phyloP scores from a whole-genome alignment of 495 filamentous ascomycete genomes.

The Chaetomium cochliodes region DNA sequence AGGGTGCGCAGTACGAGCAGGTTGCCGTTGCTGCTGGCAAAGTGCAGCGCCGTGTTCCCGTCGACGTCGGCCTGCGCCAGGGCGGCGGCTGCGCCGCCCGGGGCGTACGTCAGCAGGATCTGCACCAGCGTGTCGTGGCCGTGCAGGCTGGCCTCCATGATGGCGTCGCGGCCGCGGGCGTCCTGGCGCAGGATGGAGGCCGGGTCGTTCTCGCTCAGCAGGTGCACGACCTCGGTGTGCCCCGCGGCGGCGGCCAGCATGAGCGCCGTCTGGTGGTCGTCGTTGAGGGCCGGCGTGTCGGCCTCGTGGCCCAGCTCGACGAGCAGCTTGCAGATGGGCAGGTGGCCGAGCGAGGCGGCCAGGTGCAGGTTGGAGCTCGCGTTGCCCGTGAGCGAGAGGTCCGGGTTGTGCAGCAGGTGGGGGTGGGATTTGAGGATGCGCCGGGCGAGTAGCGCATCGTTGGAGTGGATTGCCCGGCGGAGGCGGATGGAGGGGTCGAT shows the following conservation, averaged over 20 bases:
- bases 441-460: slow-evolving; percentile 66
- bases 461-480: slow-evolving; percentile 68
- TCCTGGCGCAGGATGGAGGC: slow-evolving; percentile 53
- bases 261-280: slow-evolving; percentile 68
- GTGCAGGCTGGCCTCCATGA: slow-evolving; percentile 55
- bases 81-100: slow-evolving; percentile 48
- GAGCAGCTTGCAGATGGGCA: slow-evolving; percentile 57
- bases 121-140: slow-evolving; percentile 60
- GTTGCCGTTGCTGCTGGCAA: slow-evolving; percentile 63
- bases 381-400: slow-evolving; percentile 52
- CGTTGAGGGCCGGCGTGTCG: slow-evolving; percentile 63
- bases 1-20: slow-evolving; percentile 70
- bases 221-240: slow-evolving; percentile 60
- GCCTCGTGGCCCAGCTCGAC: slow-evolving; percentile 57
- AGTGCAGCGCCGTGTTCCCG: slow-evolving; percentile 79
- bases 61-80: slow-evolving; percentile 54
- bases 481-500: slow-evolving; percentile 65
- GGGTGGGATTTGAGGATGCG: slow-evolving; percentile 73
- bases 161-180: slow-evolving; percentile 55
- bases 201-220: slow-evolving; percentile 49
- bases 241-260: slow-evolving; percentile 59
- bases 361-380: slow-evolving; percentile 78
- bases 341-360: slow-evolving; percentile 64
- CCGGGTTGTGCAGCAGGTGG: slow-evolving; percentile 66
- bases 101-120: slow-evolving; percentile 56